phyloP scores from a whole-genome alignment of 768 basidiomycete species.

The Calocybe cyanea region DNA sequence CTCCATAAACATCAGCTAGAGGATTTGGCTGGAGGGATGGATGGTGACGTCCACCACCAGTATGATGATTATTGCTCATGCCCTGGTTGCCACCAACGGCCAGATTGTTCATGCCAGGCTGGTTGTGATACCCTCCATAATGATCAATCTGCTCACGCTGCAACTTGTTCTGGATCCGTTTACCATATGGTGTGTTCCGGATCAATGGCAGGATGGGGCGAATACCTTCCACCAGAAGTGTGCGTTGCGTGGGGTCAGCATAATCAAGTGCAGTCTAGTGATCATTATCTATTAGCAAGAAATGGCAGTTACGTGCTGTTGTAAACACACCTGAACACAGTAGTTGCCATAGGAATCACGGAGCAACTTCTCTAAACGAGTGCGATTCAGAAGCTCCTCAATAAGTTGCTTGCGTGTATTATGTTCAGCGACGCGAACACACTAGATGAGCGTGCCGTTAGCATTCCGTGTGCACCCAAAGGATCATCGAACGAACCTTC shows the following conservation, averaged over 20 bases:
- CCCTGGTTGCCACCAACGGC: conserved; percentile 50
- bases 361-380: conserved; percentile 90
- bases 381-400: conserved; percentile 91
- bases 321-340: conserved; percentile 70
- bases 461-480: too few relatives aligned
- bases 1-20: conserved; percentile 62
- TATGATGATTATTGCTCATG: conserved; percentile 36
- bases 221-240: conserved; percentile 92
- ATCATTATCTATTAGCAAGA: conserved; percentile 8
- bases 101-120: conserved; percentile 58
- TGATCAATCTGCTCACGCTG: conserved; percentile 89
- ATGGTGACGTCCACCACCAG: conserved; percentile 49
- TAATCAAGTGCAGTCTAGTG: conserved; percentile 95
- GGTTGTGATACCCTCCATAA: conserved; percentile 57
- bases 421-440: conserved; percentile 93
- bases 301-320: conserved; percentile 6
- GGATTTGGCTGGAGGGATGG: conserved; percentile 48
- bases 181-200: conserved; percentile 98
- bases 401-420: conserved; percentile 92
- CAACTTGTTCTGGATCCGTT: conserved; percentile 97
- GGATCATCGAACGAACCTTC: conserved; percentile 50
- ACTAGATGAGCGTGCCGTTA: conserved; percentile 32
- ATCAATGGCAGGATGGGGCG: conserved; percentile 98
- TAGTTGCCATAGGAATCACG: conserved; percentile 97
- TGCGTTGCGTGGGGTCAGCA: conserved; percentile 90